These are phyloP conservation scores for Nemania sp. DNA, from an alignment of 2,329 filamentous ascomycete species.

Conservation along the genomic window DNA sequence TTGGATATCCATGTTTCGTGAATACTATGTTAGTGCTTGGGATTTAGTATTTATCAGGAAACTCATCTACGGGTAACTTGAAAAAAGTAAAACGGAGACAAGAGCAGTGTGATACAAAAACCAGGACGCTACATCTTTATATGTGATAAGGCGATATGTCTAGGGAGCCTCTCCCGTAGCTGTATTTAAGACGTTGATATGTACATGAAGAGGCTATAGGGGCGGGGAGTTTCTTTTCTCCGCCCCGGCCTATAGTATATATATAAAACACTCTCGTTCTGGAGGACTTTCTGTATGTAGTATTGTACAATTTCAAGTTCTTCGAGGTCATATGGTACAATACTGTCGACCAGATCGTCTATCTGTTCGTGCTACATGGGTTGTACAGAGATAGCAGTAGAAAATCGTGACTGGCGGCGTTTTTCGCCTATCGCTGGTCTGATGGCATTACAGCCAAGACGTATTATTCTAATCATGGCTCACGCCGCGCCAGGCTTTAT, in stretches of 20 bases:
- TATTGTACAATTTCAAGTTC: conserved; percentile 22
- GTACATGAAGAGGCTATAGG: neutral
- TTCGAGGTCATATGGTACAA: conserved; percentile 20
- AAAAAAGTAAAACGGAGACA: neutral
- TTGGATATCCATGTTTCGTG: neutral
- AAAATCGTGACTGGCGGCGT: neutral
- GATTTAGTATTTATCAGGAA: neutral
- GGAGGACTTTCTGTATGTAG: neutral
- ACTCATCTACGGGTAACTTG: neutral
- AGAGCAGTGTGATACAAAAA: neutral
- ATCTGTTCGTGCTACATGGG: conserved; percentile 2
- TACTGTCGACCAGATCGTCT: conserved; percentile 7
- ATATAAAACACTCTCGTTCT: neutral
- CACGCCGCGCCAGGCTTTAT: neutral
- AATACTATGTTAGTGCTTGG: neutral
- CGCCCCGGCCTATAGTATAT: neutral
- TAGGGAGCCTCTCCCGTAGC: neutral
- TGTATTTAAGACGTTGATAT: neutral
- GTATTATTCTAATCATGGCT: conserved; percentile 34
- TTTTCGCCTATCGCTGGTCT: neutral
- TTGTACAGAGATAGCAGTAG: neutral
- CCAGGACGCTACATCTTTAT: neutral
- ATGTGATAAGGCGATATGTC: neutral
- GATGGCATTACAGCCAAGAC: conserved; percentile 17
- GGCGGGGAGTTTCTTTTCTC: neutral